Evolutionary conservation across 768 basidiomycete genomes (phyloP), one percentile per base, ranked within the genome.

Genomic region (Suillus weaverae): DNA sequence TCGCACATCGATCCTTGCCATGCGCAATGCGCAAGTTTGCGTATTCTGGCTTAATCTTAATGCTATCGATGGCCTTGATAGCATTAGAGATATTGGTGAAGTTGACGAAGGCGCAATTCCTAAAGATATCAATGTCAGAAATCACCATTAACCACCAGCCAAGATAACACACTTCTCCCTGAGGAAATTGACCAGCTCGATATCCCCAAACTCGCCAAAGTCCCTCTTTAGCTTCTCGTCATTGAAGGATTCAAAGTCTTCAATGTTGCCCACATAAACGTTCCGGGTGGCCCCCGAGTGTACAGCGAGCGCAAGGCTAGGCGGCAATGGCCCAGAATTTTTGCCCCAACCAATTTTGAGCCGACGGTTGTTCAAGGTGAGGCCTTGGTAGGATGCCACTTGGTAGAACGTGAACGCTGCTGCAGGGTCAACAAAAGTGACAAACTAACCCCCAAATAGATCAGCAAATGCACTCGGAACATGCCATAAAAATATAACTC

Each of bases 321-420:
- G 91, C 20, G 89, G 85, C 18, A 97, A 82, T 20, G 95, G 90
- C 6, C 95, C 95, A 18, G 94, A 89, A 72, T 92, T 92, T 85
- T 97, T 99, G 64, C 97, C 97, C 97, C 97, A 99, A 55, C 97
- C 96, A 70, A 98, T 88, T 82, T 98, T 99, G 67, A 99, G 85
- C 33, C 95, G 88, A 50, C 96, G 90, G 77, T 95, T 94, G 81
- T 95, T 96, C 64, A 99, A 82, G 30, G 90, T 94, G 62, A 99
- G 81, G 7, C 96, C 95, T 69, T 95, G 91, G 73, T 88, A 91
- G 1, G 90, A 88, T 18, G 97, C 95, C 43, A 94, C 89, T 72
- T 97, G 92, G 86, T 88, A 95, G 84, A 99, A 98, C 11, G 92
- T 91, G 72, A 94, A 90, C 2, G 97, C 96, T 60, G 93, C 92